Base-by-base conservation (phyloP, 192 early-diverging fungal species). In the Coemansia sp. region DNA sequence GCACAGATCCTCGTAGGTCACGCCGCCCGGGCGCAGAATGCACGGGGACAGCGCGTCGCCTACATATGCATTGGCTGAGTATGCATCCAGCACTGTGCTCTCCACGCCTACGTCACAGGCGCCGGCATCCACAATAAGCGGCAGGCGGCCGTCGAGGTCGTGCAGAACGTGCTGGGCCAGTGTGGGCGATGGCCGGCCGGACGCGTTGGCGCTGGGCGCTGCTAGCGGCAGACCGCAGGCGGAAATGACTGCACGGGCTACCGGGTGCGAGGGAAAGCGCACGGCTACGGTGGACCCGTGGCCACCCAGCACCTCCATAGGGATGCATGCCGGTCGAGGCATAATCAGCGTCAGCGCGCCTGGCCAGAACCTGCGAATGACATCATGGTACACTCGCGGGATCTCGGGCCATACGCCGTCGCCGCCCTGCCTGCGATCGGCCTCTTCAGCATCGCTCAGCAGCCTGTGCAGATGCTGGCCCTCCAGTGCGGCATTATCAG, bases 171-270 rank as follows among this genome's bases (percentile, higher is more conserved):
- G 97, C 2, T 65, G 69, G 0, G 95, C 97, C 7, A 84, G 63
- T 6, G 97, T 99, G 5, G 97, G 97, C 7, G 92, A 94, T 3
- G 97, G 97, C 30, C 91, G 85, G 9, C 95, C 94, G 31, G 91
- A 93, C 10, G 90, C 88, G 70, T 99, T 99, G 30, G 97, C 97
- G n/a, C 92, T 94, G 16, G 97, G 97, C 7, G 97, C 97, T 8
- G 97, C 97, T 60, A 99, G 67, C 5, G 97, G 97, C 26, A 91
- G 84, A 18, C 87, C 90, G 62, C 88, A 88, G 1, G 71, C 66
- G 11, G 85, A 72, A 53, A 99, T 99, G 18, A 93, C 61, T 0
- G 94, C 93, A 10, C 93, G 82, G 12, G 95, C 90, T 20, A 99
- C 85, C 0, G 93, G 91, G 62, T 96, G 90, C 3, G 87, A 85